A percentile compares a stretch with the other conserved stretches of the same genome.
phyloP scores from a whole-genome alignment of 148 eudicot genomes.

The Rheum nobile region DNA sequence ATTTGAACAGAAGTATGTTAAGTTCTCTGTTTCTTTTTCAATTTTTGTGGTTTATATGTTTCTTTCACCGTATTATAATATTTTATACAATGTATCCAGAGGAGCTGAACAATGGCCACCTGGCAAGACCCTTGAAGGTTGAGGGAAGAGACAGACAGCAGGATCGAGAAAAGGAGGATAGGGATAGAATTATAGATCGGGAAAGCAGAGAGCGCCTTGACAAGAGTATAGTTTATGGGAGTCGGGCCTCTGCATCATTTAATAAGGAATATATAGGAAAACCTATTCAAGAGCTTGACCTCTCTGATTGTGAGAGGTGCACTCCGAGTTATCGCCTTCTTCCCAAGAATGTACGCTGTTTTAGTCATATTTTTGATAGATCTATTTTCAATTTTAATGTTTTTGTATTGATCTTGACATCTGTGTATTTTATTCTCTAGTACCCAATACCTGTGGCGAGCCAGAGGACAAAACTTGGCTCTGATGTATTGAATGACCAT shows the following conservation, averaged over 20 bases:
- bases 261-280: conserved; percentile 7
- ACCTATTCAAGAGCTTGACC: conserved; percentile 78
- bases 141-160: conserved; percentile 34
- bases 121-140: conserved; percentile 21
- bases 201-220: conserved; percentile 53
- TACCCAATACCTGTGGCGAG: conserved; percentile 87
- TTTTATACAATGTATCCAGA: neutral
- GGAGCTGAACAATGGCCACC: conserved; percentile 13
- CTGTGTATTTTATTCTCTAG: conserved; percentile 24
- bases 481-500: conserved; percentile 74
- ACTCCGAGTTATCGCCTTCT: conserved; percentile 93
- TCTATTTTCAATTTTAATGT: conserved; percentile 7
- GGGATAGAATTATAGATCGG: conserved; percentile 34
- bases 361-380: neutral
- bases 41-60: neutral
- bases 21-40: neutral
- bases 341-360: conserved; percentile 64
- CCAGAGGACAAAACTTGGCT: conserved; percentile 84
- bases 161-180: conserved; percentile 25
- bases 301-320: conserved; percentile 75
- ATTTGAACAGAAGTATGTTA: conserved; percentile 25
- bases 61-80: neutral
- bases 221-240: conserved; percentile 26
- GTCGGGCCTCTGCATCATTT: conserved; percentile 26
- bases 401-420: neutral